phyloP scores from a whole-genome alignment of 2,329 filamentous ascomycete species.

The Diaporthe citrichinensis region DNA sequence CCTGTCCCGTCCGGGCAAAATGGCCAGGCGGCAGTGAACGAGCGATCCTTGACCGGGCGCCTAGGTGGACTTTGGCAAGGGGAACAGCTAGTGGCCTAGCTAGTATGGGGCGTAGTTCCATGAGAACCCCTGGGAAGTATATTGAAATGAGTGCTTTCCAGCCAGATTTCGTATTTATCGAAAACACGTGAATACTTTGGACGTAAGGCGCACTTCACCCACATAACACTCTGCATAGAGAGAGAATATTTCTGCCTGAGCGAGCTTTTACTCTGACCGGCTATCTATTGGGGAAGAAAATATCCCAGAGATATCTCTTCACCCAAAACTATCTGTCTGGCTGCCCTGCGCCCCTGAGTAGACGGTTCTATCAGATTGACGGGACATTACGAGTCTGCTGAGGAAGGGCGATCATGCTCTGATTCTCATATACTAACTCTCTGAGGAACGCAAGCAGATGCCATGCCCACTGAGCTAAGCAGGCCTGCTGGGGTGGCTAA shows the following conservation, averaged over 20 bases:
- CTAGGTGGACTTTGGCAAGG: background rate
- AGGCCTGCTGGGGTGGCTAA: background rate
- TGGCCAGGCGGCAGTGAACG: constrained; percentile 32
- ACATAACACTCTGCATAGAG: background rate
- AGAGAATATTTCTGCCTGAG: too few species aligned
- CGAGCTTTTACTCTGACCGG: background rate
- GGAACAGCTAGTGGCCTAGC: background rate
- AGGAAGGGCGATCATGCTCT: background rate
- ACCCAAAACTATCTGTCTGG: background rate
- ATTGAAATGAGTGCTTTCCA: background rate
- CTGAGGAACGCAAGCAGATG: too few species aligned
- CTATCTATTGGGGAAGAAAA: background rate
- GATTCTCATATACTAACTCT: too few species aligned
- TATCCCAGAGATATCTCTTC: background rate
- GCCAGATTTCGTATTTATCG: background rate
- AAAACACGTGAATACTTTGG: background rate
- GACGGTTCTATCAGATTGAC: too few species aligned
- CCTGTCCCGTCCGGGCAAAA: constrained; percentile 51
- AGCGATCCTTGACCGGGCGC: constrained; percentile 42
- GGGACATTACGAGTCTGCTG: background rate
- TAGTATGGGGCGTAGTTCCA: background rate
- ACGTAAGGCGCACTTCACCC: background rate
- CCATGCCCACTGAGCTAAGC: too few species aligned
- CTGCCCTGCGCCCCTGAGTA: background rate
- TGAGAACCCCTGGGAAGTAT: too few species aligned